Evolutionary conservation across 2,329 filamentous ascomycete genomes (phyloP).

Genomic region (Colletotrichum sp.): DNA sequence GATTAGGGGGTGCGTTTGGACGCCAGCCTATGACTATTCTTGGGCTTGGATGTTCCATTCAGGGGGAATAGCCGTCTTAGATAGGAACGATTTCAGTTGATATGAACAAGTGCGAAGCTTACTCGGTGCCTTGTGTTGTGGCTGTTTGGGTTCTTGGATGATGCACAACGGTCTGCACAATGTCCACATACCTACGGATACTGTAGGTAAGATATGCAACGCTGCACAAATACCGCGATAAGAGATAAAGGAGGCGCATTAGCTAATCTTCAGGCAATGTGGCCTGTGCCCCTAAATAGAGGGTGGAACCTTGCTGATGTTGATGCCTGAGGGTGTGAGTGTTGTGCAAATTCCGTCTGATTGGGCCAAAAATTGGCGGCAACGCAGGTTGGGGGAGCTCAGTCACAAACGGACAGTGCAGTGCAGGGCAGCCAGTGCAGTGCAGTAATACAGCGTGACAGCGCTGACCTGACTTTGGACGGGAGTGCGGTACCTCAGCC

Average conservation of each 20-base stretch:
- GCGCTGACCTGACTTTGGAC: neutral
- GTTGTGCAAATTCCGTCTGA: neutral
- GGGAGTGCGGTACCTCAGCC: neutral
- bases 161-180: neutral
- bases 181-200: neutral
- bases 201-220: neutral
- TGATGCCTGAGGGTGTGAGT: constrained; percentile 14
- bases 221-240: neutral
- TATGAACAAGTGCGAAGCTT: neutral
- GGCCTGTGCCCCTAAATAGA: constrained; percentile 11
- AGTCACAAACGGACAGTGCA: neutral
- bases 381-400: neutral
- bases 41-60: neutral
- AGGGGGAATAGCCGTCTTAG: neutral
- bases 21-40: neutral
- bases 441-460: neutral
- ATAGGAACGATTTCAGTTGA: neutral
- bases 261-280: neutral
- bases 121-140: neutral
- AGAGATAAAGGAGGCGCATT: neutral
- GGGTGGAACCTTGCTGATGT: neutral
- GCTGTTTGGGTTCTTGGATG: neutral
- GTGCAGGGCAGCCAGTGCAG: neutral
- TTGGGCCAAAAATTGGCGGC: constrained; percentile 12
- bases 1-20: neutral